Base-by-base conservation (phyloP, 208 protist genomes). In the Tetramitus jugosus region DNA sequence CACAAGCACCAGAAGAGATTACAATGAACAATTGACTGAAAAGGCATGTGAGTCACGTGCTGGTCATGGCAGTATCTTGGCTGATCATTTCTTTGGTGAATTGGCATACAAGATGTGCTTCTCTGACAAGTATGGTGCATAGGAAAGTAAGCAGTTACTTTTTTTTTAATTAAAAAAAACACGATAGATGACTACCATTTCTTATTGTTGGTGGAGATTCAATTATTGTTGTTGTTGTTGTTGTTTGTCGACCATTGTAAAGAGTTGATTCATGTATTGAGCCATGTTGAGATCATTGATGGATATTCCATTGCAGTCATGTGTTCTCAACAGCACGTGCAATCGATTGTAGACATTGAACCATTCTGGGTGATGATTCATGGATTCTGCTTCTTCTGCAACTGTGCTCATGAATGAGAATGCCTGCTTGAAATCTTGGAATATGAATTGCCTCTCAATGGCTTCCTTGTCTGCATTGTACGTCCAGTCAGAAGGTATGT, bases 271-370 rank as follows among this genome's bases (percentile, higher is more conserved):
- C 0, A 81, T 81, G 2, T 29, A 40, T 49, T 42, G 2, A 26
- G 80, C 80, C 42, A 82, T 26, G 23, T 76, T 17, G 37, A 86
- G 74, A 76, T 89, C 89, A 45, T 88, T 87, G n/a, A 72, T 42
- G 0, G 89, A 89, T 14, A 92, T 35, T 61, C 89, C 89, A 84
- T 91, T 39, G 87, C 91, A 89, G 77, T 95, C 93, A 78, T 98
- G 95, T 29, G 94, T 98, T 60, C 89, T 92, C 31, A 98, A 84
- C n/a, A 84, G 78, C 76, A 98, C 87, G 37, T 89, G 83, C 3
- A 98, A 77, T 60, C 86, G 88, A 79, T 97, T 97, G 83, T 97
- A 96, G 31, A 92, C 89, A 82, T 97, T 98, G 61, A 93, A 89
- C 93, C 94, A 97, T 78, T 85, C 77, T n/a, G 95, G 95, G 53